Base-by-base conservation (phyloP, 1,139 yeast genomes). In the Pichia sp. region DNA sequence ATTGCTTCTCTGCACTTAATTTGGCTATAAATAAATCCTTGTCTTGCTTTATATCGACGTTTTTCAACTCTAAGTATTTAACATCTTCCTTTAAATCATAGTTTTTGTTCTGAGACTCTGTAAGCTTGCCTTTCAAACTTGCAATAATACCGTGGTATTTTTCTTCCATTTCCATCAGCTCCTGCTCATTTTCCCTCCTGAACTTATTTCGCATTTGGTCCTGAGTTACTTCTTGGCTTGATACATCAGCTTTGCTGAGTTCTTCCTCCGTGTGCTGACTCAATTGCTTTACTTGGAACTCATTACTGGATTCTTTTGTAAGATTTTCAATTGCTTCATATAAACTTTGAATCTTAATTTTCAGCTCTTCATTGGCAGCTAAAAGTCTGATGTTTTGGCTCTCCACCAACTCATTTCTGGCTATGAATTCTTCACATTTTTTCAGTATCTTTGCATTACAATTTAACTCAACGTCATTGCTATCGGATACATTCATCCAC, bases 401-500 rank as follows among this genome's bases (percentile, higher is more conserved):
- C 6, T 48, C 43, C 16, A 32, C 26, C 10, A 15, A 47, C 8
- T 42, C 45, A 15, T 23, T 15, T n/a, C 13, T 42, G 11, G 41
- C 41, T 10, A 38, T 38, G 15, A 38, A 38, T n/a, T 38, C 41
- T 7, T 38, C 41, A 38, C 13, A 38, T n/a, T 38, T 38, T 7
- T 38, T 38, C 6, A 42, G 15, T 11, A 42, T 42, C 19, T 36
- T 42, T 41, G 47, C 26, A 30, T 45, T 23, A 19, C 30, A 40
- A 26, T 15, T 40, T 6, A 26, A 6, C 8, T n/a, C 50, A 16
- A n/a, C 19, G 8, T 19, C 41, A n/a, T 5, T 26, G 15, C 44
- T 23, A 26, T 48, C 51, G 13, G 44, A 26, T 31, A 54, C 48
- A 45, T 55, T 50, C 57, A 55, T 31, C 53, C 54, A 55, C 8